Evolutionary conservation across 176 grass and related monocot species (phyloP).

Genomic region (Oryza meyeriana): DNA sequence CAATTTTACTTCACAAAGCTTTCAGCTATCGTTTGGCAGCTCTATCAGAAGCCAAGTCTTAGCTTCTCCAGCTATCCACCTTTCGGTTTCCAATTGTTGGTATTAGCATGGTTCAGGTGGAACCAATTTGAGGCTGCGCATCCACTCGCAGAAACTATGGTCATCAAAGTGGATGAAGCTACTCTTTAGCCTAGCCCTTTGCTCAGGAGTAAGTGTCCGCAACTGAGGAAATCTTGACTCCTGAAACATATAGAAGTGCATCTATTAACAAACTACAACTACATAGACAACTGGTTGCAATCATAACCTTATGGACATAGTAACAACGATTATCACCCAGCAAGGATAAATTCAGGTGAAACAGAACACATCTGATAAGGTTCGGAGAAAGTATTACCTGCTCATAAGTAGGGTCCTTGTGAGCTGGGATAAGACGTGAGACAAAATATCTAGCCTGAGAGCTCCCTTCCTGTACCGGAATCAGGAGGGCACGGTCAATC

Average conservation of each 20-base stretch:
- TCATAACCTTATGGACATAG: not conserved
- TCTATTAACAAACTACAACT: conserved; percentile 21
- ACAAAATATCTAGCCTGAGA: conserved; percentile 97
- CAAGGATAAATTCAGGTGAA: not conserved
- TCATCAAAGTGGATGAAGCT: conserved; percentile 95
- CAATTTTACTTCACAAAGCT: conserved; percentile 13
- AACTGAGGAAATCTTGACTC: conserved; percentile 92
- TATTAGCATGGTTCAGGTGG: conserved; percentile 80
- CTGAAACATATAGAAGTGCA: conserved; percentile 47
- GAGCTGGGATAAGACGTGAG: conserved; percentile 94
- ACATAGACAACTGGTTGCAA: not conserved
- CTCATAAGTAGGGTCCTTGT: conserved; percentile 99
- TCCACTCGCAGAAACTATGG: conserved; percentile 97
- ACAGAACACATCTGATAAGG: not conserved
- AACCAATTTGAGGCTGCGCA: conserved; percentile 94
- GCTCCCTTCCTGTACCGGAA: conserved; percentile 75
- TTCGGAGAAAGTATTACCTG: conserved; percentile 52
- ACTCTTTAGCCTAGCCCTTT: conserved; percentile 76
- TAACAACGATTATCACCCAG: not conserved
- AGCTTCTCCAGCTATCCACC: conserved; percentile 15
- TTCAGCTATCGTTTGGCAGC: conserved; percentile 33
- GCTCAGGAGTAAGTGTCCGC: conserved; percentile 56
- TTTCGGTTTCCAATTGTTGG: not conserved
- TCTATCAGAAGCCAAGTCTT: conserved; percentile 1
- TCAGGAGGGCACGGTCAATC: not conserved